Evolutionary conservation across 441 rosid genomes (phyloP).

Genomic region (Erysimum pusillum): DNA sequence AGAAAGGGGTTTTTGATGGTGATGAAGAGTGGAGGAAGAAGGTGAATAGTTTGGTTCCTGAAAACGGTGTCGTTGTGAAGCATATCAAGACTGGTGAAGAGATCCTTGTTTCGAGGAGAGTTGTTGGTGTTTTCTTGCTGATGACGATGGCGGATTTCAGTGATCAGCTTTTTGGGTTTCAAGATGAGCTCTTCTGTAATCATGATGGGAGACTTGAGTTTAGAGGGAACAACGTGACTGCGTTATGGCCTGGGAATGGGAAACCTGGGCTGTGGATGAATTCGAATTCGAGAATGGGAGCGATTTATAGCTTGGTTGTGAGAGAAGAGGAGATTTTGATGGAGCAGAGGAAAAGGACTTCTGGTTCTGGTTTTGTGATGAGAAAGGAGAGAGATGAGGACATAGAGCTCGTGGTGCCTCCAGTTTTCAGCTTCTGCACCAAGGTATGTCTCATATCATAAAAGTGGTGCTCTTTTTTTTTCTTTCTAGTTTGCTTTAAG

Average conservation of each 20-base stretch:
- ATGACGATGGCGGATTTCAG: slow-evolving; percentile 94
- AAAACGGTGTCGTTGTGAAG: slow-evolving; percentile 62
- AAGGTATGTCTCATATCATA: slow-evolving; percentile 30
- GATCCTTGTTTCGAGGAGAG: slow-evolving; percentile 66
- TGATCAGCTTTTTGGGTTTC: slow-evolving; percentile 79
- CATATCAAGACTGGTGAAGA: slow-evolving; percentile 85
- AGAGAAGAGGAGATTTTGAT: slow-evolving; percentile 79
- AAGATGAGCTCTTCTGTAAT: slow-evolving; percentile 73
- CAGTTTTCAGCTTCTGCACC: slow-evolving; percentile 72
- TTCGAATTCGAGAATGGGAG: slow-evolving; percentile 82
- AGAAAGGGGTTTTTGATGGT: slow-evolving; percentile 57
- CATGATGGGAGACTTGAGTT: slow-evolving; percentile 71
- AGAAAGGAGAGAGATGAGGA: slow-evolving; percentile 67
- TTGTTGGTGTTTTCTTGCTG: slow-evolving; percentile 65
- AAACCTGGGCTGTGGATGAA: slow-evolving; percentile 90
- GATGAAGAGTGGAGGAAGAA: slow-evolving; percentile 88
- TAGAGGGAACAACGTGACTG: slow-evolving; percentile 56
- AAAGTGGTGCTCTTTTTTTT: not conserved
- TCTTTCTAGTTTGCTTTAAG: not conserved
- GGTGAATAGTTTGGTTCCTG: slow-evolving; percentile 62
- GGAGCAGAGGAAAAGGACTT: slow-evolving; percentile 58
- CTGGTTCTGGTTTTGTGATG: slow-evolving; percentile 53
- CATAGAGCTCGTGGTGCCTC: slow-evolving; percentile 75
- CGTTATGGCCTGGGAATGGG: slow-evolving; percentile 90
- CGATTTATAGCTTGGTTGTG: slow-evolving; percentile 63